Evolutionary conservation across 2,329 filamentous ascomycete species (phyloP), one percentile per base, ranked within the genome.

Genomic region (Verticillium albo-atrum): DNA sequence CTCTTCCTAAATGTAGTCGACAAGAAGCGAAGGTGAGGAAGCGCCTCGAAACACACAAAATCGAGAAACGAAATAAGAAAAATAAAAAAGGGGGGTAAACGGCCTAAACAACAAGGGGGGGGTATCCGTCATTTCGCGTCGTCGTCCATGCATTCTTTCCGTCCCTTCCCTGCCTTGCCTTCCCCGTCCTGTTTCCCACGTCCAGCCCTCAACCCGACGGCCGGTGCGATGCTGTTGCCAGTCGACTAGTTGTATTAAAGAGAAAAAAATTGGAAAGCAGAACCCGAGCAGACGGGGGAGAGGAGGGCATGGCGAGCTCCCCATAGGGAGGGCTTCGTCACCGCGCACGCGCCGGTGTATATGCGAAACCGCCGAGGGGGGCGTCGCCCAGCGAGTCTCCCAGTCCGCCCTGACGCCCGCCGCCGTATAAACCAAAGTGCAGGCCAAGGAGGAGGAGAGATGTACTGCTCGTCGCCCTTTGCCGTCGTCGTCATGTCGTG

Each of bases 101-200:
- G 58, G 63, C 58, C 63, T 32, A 63, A 63, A 61, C 58, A 64
- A 53, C 60, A 68, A 65, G 67, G 68, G 63, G 34, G 34, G 74
- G 75, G 75, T 77, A 78, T 78, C 74, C 75, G 70, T 78, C 75
- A 67, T 75, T 67, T 73, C 70, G 69, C 73, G 71, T 77, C 75
- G 71, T 77, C 75, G 68, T 77, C 72, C 75, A 76, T 75, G 67
- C 75, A 75, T 75, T 76, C 74, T 75, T 70, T 68, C 72, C 72
- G 66, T 74, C 67, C 70, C 56, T 23, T n/a, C 42, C 42, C 34
- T 37, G 34, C 34, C 34, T 47, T 47, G 42, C 42, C 42, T 23
- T 47, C 42, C 42, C 42, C 42, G 20, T 47, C 42, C 42, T 47
- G 61, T 55, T 58, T 61, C 59, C 57, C 60, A 61, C 62, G 64